These are phyloP conservation scores for Eucalyptus pauciflora DNA, from an alignment of 345 rosid species.

Conservation along the genomic window DNA sequence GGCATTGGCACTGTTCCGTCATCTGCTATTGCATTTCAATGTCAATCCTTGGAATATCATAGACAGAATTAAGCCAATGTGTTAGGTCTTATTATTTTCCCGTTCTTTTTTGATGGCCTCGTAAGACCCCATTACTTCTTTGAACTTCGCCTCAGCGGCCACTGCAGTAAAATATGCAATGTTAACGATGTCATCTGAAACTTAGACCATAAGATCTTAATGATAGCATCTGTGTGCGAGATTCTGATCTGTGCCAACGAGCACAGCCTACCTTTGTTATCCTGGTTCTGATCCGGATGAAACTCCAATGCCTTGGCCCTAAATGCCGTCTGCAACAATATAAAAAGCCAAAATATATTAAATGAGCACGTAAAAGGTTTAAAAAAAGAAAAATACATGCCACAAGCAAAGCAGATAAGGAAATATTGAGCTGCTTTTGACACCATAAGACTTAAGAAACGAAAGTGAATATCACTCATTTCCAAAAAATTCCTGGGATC, in stretches of 20 bases:
- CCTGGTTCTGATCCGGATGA: constrained; percentile 95
- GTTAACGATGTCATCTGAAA: background rate
- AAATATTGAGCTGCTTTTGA: background rate
- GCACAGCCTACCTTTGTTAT: constrained; percentile 57
- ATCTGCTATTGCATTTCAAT: background rate
- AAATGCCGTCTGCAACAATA: constrained; percentile 68
- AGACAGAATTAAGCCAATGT: background rate
- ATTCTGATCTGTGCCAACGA: background rate
- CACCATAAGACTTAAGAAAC: background rate
- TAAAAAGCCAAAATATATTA: background rate
- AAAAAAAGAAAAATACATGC: background rate
- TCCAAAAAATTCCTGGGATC: background rate
- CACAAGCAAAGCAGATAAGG: background rate
- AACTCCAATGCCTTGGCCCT: constrained; percentile 81
- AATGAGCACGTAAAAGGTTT: background rate
- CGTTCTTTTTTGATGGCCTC: constrained; percentile 84
- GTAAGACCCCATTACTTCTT: constrained; percentile 80
- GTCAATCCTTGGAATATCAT: background rate
- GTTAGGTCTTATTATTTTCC: constrained; percentile 10
- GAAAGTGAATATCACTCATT: background rate
- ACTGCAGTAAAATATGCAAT: constrained; percentile 26
- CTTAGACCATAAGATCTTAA: background rate
- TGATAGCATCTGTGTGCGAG: background rate
- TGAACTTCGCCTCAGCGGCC: constrained; percentile 85
- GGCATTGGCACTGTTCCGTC: background rate